phyloP scores from a whole-genome alignment of 345 rosid genomes.

The Clarkia xantiana region DNA sequence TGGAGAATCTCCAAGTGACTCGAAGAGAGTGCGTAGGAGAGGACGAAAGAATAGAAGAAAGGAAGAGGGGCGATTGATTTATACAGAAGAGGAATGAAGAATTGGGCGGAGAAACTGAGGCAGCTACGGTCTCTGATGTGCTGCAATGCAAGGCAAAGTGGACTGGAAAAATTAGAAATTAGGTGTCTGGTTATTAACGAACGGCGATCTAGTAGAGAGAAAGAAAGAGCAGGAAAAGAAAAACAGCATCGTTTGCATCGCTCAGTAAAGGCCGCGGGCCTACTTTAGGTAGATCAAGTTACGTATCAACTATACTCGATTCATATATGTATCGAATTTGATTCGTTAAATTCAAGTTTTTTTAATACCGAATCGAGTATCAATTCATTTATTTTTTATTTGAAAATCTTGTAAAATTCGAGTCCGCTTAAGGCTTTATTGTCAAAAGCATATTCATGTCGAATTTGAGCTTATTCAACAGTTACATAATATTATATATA shows the following conservation, averaged over 20 bases:
- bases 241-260: slow-evolving; percentile 1
- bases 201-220: slow-evolving; percentile 5
- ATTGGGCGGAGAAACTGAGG: slow-evolving; percentile 45
- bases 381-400: too few relatives aligned
- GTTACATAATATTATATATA: too few relatives aligned
- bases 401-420: too few relatives aligned
- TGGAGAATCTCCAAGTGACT: background rate
- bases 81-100: background rate
- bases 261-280: too few relatives aligned
- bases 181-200: background rate
- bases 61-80: slow-evolving; percentile 1
- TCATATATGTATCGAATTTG: too few relatives aligned
- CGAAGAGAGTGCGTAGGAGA: background rate
- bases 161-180: background rate
- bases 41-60: background rate
- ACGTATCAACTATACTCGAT: too few relatives aligned
- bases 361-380: too few relatives aligned
- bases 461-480: too few relatives aligned
- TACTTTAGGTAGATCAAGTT: too few relatives aligned
- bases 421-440: too few relatives aligned
- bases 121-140: background rate
- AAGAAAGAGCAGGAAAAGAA: background rate
- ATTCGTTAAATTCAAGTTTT: too few relatives aligned
- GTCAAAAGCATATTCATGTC: too few relatives aligned
- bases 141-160: background rate